phyloP scores from a whole-genome alignment of 192 early-diverging fungal genomes.

The Paraglomus occultum region DNA sequence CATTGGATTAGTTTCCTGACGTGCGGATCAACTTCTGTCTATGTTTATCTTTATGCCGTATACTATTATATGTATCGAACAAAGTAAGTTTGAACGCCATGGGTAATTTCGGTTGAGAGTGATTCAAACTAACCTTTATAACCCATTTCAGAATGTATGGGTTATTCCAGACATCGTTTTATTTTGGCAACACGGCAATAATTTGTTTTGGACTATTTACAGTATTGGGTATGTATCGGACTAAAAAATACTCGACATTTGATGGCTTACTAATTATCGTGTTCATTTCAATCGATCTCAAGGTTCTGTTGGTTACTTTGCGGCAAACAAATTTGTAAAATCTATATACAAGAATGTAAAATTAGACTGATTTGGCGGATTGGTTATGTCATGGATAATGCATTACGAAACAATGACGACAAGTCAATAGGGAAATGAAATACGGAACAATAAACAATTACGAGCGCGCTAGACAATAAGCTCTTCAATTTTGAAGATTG shows the following conservation, averaged over 20 bases:
- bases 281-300: conserved; percentile 5
- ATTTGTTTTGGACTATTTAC: conserved; percentile 64
- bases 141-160: conserved; percentile 67
- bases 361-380: conserved; percentile 43
- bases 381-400: neutral
- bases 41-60: conserved; percentile 76
- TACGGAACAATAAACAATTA: neutral
- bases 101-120: neutral
- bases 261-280: neutral
- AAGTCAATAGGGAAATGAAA: neutral
- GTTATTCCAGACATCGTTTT: conserved; percentile 73
- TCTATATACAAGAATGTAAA: conserved; percentile 77
- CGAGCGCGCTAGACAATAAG: neutral
- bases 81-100: conserved; percentile 47
- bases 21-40: conserved; percentile 69
- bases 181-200: conserved; percentile 76
- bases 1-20: conserved; percentile 78
- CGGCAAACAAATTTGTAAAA: conserved; percentile 62
- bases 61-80: conserved; percentile 72
- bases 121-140: conserved; percentile 5
- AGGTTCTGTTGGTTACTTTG: conserved; percentile 63
- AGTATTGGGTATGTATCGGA: conserved; percentile 54
- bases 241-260: neutral
- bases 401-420: neutral
- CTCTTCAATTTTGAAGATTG: neutral